A percentile compares a stretch with the other conserved stretches of the same genome.
Evolutionary conservation across 768 basidiomycete genomes (phyloP).

Genomic region (Symmetrospora coprosmae): DNA sequence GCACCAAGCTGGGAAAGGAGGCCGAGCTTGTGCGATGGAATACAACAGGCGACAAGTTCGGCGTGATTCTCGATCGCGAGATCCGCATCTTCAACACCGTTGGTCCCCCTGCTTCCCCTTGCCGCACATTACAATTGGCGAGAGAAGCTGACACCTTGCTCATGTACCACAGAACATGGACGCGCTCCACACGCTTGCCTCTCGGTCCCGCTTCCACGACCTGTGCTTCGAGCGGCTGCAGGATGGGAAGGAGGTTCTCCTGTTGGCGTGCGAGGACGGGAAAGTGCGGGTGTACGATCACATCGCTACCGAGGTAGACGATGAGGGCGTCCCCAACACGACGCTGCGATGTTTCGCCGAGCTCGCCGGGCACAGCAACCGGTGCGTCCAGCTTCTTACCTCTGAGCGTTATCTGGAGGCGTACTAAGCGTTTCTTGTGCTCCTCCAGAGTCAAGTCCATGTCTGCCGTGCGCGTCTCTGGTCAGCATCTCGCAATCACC

Average conservation of each 20-base stretch:
- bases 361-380: conserved; percentile 67
- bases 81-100: conserved; percentile 77
- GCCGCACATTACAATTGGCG: too few species aligned
- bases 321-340: conserved; percentile 24
- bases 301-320: conserved; percentile 27
- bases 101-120: conserved; percentile 26
- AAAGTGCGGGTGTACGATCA: conserved; percentile 53
- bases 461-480: conserved; percentile 47
- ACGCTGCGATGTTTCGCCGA: conserved; percentile 53
- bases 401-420: neutral
- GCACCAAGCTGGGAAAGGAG: conserved; percentile 80
- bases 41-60: conserved; percentile 57
- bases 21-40: conserved; percentile 89
- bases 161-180: conserved; percentile 54
- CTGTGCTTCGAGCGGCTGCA: conserved; percentile 57
- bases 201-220: conserved; percentile 73
- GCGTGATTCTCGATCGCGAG: conserved; percentile 58
- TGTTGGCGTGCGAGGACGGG: conserved; percentile 81
- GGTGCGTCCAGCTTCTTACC: conserved; percentile 44
- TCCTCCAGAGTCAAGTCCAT: conserved; percentile 63
- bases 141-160: neutral
- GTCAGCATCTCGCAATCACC: conserved; percentile 44
- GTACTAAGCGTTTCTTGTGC: neutral
- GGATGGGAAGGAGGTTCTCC: conserved; percentile 49
- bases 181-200: conserved; percentile 55